A percentile compares a stretch with the other conserved stretches of the same genome.
phyloP scores from a whole-genome alignment of 2,329 filamentous ascomycete genomes.

The Clonostachys rhizophaga region DNA sequence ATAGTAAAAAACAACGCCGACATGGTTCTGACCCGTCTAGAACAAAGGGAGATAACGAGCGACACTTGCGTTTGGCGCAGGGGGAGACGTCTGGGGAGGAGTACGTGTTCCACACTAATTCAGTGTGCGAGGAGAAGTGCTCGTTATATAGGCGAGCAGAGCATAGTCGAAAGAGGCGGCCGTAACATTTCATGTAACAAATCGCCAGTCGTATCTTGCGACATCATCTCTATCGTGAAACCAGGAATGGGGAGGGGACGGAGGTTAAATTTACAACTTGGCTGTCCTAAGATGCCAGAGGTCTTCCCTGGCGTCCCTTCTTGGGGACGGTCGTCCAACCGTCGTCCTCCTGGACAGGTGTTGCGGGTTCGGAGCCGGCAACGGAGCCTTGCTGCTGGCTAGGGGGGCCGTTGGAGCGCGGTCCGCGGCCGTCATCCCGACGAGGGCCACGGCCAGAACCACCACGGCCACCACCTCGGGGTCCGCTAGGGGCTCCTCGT shows the following conservation, averaged over 20 bases:
- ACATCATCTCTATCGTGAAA: constrained; percentile 24
- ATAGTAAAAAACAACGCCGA: too few species aligned
- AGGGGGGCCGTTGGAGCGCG: constrained; percentile 43
- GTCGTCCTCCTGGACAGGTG: constrained; percentile 47
- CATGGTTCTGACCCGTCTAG: too few species aligned
- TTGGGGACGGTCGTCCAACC: constrained; percentile 57
- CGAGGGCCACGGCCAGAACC: constrained; percentile 33
- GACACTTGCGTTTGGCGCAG: too few species aligned
- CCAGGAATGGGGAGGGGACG: constrained; percentile 17
- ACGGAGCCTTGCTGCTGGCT: constrained; percentile 26
- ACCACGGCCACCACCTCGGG: constrained; percentile 20
- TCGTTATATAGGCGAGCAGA: too few species aligned
- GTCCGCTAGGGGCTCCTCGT: constrained; percentile 39
- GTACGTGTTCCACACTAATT: too few species aligned
- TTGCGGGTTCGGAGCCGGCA: constrained; percentile 13
- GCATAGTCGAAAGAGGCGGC: too few species aligned
- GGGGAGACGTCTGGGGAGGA: too few species aligned
- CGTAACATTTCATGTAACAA: neutral
- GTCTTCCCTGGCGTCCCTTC: constrained; percentile 19
- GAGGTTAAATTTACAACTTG: constrained; percentile 24
- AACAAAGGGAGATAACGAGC: too few species aligned
- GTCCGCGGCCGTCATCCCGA: constrained; percentile 27
- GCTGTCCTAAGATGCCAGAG: constrained; percentile 16
- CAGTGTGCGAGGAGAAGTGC: too few species aligned
- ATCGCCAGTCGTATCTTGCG: constrained; percentile 3